Percentiles rank a stretch among this genome's conserved stretches.
These are phyloP conservation scores for Aspergillus thermomutatus DNA, from an alignment of 2,329 filamentous ascomycete genomes.

Conservation along the genomic window DNA sequence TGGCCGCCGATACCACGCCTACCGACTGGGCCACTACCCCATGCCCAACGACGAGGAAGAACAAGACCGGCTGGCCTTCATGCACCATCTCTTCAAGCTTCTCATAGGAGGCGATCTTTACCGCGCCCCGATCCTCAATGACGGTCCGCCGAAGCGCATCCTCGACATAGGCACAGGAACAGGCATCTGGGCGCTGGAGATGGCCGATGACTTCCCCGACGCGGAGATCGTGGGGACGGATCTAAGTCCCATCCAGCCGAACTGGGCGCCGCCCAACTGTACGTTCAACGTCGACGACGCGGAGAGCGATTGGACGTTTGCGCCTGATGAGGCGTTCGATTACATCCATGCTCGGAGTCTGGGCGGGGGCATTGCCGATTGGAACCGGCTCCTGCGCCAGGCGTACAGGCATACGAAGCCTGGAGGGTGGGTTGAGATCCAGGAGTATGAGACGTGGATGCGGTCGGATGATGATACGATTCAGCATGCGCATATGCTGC, in stretches of 20 bases:
- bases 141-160: conserved; percentile 18
- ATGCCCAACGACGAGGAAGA: conserved; percentile 45
- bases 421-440: conserved; percentile 36
- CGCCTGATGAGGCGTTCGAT: conserved; percentile 37
- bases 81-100: conserved; percentile 39
- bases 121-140: conserved; percentile 34
- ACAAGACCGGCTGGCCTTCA: conserved; percentile 40
- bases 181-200: conserved; percentile 40
- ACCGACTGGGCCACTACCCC: conserved; percentile 40
- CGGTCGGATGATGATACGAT: conserved; percentile 33
- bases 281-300: conserved; percentile 48
- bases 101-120: conserved; percentile 35
- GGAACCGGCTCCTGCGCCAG: conserved; percentile 28
- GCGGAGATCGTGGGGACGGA: conserved; percentile 36
- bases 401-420: conserved; percentile 31
- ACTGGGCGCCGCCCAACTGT: conserved; percentile 48
- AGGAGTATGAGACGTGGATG: conserved; percentile 30
- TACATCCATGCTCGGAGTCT: conserved; percentile 38
- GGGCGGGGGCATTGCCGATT: conserved; percentile 37
- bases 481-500: conserved; percentile 18
- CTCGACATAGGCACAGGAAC: conserved; percentile 35
- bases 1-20: conserved; percentile 43
- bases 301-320: conserved; percentile 40
- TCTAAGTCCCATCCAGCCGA: conserved; percentile 35
- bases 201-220: conserved; percentile 38